Evolutionary conservation across 805 yeast species (phyloP), one percentile per base, ranked within the genome.

Genomic region (Kodamaea hsintzibuensis): DNA sequence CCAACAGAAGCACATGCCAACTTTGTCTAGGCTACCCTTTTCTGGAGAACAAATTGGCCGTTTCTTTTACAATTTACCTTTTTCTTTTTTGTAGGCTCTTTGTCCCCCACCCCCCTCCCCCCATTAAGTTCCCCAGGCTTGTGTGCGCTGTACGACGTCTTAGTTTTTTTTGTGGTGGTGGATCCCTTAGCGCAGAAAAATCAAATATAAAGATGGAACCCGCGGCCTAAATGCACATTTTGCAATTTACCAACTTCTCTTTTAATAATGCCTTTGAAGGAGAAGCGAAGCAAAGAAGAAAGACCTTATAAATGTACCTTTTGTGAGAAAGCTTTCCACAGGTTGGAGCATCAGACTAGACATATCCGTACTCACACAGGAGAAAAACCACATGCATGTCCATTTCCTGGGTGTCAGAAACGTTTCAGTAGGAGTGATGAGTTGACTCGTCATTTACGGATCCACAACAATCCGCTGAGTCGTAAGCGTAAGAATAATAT

Each of bases 321-420:
- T 64, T 87, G 93, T 65, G 82, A 82, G 40, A 84, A 87, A 67
- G 90, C 89, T 0, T 87, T 87, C 65, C 90, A 86, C 64, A 74
- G 93, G 54, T 67, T 87, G 43, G 93, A 87, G 62, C 93, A 87
- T 68, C 91, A 86, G 64, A 86, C 91, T 7, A 78, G 93, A 62
- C 93, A 87, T 62, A 85, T 87, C 55, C 74, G 92, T 62, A 87
- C 91, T 10, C 93, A 87, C 63, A 87, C 93, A 0, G 93, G 93
- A 22, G 92, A 88, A 63, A 86, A 85, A 65, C 93, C 93, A 2
- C 91, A 87, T 67, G 80, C 79, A n/a, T 87, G 92, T 69, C 79
- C 83, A 25, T 87, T 78, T 59, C 87, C 88, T 0, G 88, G 88
- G 0, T 87, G 93, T 66, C 73, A 77, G 53, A 87, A 87, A 70